phyloP scores from a whole-genome alignment of 768 basidiomycete species.

The Mycena olivaceomarginata region DNA sequence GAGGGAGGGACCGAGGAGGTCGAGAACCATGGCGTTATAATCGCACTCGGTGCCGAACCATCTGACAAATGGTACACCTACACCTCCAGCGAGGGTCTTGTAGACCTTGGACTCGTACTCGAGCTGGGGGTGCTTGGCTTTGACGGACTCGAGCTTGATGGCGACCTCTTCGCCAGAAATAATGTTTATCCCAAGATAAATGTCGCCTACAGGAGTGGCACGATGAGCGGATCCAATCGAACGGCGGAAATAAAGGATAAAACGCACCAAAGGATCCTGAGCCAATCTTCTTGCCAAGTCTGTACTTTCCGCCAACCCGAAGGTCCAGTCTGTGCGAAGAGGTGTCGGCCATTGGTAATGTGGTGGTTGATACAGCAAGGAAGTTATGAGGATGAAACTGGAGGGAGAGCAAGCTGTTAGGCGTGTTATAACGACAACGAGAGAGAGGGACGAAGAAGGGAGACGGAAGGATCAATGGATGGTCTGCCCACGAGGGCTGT shows the following conservation, averaged over 20 bases:
- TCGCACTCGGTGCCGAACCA: slow-evolving; percentile 98
- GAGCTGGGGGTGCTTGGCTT: slow-evolving; percentile 99
- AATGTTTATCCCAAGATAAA: slow-evolving; percentile 99
- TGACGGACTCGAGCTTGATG: slow-evolving; percentile 99
- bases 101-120: slow-evolving; percentile 98
- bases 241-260: slow-evolving; percentile 23
- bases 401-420: neutral
- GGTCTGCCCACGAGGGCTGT: slow-evolving; percentile 20
- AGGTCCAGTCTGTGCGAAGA: slow-evolving; percentile 86
- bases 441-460: slow-evolving; percentile 7
- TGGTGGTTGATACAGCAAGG: slow-evolving; percentile 22
- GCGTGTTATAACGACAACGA: neutral
- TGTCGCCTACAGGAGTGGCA: slow-evolving; percentile 85
- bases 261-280: slow-evolving; percentile 96
- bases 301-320: slow-evolving; percentile 95
- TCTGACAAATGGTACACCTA: slow-evolving; percentile 98
- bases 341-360: slow-evolving; percentile 77
- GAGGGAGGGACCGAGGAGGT: slow-evolving; percentile 94
- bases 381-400: slow-evolving; percentile 23
- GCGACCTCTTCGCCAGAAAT: slow-evolving; percentile 99
- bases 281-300: slow-evolving; percentile 99
- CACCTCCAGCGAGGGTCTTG: slow-evolving; percentile 99
- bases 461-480: slow-evolving; percentile 34
- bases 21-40: slow-evolving; percentile 99
- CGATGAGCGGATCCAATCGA: slow-evolving; percentile 36